Conservation (phyloP, 352 stramenopile genomes). For the Phytophthora melonis region DNA sequence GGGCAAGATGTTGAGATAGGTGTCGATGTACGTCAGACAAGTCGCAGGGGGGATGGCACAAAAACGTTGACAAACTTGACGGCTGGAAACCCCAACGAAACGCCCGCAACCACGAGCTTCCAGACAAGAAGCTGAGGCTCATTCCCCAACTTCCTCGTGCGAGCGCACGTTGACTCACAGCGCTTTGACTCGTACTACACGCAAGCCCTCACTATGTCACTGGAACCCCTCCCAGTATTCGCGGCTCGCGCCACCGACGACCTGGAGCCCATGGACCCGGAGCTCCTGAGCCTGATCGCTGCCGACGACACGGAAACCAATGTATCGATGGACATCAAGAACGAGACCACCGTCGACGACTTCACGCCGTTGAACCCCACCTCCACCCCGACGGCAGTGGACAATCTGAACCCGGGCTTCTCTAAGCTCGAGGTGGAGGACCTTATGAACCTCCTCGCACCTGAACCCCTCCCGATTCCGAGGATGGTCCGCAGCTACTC, state of each 20-base stretch:
- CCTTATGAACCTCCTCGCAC: constrained; percentile 47
- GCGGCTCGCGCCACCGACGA: constrained; percentile 31
- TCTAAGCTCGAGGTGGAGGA: constrained; percentile 48
- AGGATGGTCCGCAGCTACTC: constrained; percentile 32
- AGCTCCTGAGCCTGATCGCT: constrained; percentile 48
- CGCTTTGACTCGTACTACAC: neutral
- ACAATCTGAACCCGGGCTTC: constrained; percentile 45
- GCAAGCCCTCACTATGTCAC: constrained; percentile 38
- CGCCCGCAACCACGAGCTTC: neutral
- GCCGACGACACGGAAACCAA: constrained; percentile 27
- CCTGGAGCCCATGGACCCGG: constrained; percentile 44
- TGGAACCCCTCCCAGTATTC: constrained; percentile 46
- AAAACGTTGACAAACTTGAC: constrained; percentile 15
- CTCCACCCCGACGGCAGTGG: constrained; percentile 47
- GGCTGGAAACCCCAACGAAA: constrained; percentile 30
- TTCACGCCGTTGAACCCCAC: constrained; percentile 45
- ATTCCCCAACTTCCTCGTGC: constrained; percentile 47
- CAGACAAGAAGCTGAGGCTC: constrained; percentile 4
- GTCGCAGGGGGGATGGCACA: constrained; percentile 7
- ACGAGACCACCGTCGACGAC: constrained; percentile 29
- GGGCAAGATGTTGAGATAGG: constrained; percentile 41
- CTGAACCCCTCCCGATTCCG: constrained; percentile 31
- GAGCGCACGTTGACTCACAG: constrained; percentile 38
- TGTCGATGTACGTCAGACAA: constrained; percentile 31
- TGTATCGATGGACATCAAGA: constrained; percentile 24